Evolutionary conservation across 176 grass and related monocot genomes (phyloP).

Genomic region (Musa acuminata): DNA sequence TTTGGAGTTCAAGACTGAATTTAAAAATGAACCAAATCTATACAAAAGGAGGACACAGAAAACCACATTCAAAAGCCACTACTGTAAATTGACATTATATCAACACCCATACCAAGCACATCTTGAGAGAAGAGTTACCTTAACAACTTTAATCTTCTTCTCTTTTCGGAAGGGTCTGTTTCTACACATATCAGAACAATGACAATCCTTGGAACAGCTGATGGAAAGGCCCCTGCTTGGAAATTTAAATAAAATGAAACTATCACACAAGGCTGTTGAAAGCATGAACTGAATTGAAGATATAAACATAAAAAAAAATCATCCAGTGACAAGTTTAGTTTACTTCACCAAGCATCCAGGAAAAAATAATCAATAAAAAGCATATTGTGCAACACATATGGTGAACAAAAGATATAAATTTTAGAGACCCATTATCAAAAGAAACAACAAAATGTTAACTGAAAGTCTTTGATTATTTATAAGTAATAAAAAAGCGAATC

Average conservation of each 20-base stretch:
- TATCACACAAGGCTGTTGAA: neutral
- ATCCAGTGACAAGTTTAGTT: neutral
- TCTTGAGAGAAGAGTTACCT: conserved; percentile 40
- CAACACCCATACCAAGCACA: neutral
- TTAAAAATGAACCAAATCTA: too few relatives aligned
- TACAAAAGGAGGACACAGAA: neutral
- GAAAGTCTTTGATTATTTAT: too few relatives aligned
- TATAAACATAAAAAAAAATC: neutral
- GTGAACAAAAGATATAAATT: neutral
- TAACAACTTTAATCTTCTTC: conserved; percentile 93
- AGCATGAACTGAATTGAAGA: neutral
- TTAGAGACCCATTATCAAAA: too few relatives aligned
- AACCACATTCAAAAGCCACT: neutral
- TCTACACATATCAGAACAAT: conserved; percentile 82
- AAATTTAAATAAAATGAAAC: neutral
- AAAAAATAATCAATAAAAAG: neutral
- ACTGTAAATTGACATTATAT: neutral
- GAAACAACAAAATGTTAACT: too few relatives aligned
- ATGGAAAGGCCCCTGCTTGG: conserved; percentile 61
- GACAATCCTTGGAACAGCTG: conserved; percentile 90
- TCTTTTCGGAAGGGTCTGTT: conserved; percentile 94
- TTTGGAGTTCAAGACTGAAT: too few relatives aligned
- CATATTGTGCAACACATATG: neutral
- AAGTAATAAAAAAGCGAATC: too few relatives aligned
- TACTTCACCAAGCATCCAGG: neutral